Evolutionary conservation across 2,329 filamentous ascomycete genomes (phyloP), one percentile per base, ranked within the genome.

Genomic region (Boeremia lycopersici): DNA sequence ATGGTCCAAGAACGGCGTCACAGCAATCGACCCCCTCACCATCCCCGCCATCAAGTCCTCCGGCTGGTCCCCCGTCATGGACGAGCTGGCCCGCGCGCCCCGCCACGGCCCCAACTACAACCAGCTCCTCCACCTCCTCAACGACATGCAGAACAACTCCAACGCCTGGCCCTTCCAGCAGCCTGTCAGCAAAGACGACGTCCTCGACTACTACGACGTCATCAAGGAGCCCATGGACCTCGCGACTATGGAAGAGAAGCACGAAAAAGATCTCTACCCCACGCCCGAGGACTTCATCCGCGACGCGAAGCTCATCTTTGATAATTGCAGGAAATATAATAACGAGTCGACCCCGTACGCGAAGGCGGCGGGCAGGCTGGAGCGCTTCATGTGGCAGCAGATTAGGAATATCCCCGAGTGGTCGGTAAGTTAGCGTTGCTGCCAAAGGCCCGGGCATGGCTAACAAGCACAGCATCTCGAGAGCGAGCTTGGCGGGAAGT

Each of bases 191-290:
- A 88, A 89, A 63, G 95, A 99, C 68, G 95, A 98, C 63, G 95
- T 99, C 0, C 87, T 91, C n/a, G 95, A 99, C 74, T 99, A 99
- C 78, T 98, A 98, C 79, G 91, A 96, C 56, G 93, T 98, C 57
- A 99, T 99, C 80, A 93, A 93, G 72, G 90, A 96, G 74, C 95
- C 95, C 31, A 99, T 99, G 95, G 95, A 97, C 72, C 81, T 97
- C 42, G 88, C 86, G 42, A 97, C 93, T 17, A 98, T 99, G 93
- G 95, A 98, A 76, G 87, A 86, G 64, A 96, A 96, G 76, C 88
- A 97, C 60, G 93, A 98, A 70, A 91, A 91, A 34, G 95, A 98
- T 76, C 85, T 93, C 69, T 99, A 99, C 72, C 85, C 87, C 13
- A 92, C 86, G 0, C 93, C 95, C 0, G 92, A 98, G 71, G 95